A percentile compares a stretch with the other conserved stretches of the same genome.
phyloP scores from a whole-genome alignment of 768 basidiomycete species.

The Mycena venus region DNA sequence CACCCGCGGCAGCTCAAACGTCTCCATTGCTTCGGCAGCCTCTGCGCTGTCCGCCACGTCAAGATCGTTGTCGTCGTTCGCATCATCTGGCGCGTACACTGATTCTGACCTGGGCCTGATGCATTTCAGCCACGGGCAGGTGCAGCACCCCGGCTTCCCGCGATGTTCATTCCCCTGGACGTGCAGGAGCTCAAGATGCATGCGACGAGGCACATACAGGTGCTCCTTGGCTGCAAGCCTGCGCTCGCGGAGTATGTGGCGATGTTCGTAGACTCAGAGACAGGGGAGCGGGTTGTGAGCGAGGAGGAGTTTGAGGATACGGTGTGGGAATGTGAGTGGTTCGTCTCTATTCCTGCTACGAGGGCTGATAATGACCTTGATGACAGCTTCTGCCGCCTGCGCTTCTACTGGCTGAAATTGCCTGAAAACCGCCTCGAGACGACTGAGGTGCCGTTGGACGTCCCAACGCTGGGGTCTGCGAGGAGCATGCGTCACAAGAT shows the following conservation, averaged over 20 bases:
- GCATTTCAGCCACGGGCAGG: background rate
- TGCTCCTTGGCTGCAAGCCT: constrained; percentile 70
- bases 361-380: constrained; percentile 26
- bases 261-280: constrained; percentile 49
- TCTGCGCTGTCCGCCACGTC: constrained; percentile 12
- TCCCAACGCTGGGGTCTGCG: constrained; percentile 32
- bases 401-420: constrained; percentile 77
- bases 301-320: constrained; percentile 53
- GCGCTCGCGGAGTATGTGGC: constrained; percentile 68
- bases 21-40: constrained; percentile 10
- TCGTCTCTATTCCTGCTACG: constrained; percentile 38
- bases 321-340: constrained; percentile 68
- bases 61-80: too few species aligned
- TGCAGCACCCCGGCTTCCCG: constrained; percentile 65
- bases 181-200: constrained; percentile 80
- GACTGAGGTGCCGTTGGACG: constrained; percentile 29
- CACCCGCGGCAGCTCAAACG: constrained; percentile 26
- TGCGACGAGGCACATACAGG: constrained; percentile 77
- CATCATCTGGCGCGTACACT: constrained; percentile 20
- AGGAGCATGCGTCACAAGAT: background rate
- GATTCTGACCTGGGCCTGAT: background rate
- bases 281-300: constrained; percentile 50
- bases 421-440: constrained; percentile 47
- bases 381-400: constrained; percentile 73
- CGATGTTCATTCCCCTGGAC: constrained; percentile 69